phyloP scores from a whole-genome alignment of 2,329 filamentous ascomycete species.

The Colletotrichum kahawae region DNA sequence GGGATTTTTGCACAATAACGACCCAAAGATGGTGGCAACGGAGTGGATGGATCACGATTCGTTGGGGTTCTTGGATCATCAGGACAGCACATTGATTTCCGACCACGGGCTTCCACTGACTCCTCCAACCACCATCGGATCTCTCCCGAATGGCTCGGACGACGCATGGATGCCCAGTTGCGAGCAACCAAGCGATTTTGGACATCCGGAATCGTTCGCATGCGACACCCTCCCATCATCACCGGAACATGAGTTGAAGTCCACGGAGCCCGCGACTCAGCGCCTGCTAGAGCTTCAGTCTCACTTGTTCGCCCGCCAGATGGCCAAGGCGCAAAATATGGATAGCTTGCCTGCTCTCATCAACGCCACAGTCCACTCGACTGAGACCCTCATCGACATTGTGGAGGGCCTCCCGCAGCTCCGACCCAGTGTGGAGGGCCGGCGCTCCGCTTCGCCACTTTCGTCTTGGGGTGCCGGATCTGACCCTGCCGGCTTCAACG shows the following conservation, averaged over 20 bases:
- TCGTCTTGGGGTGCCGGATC: background rate
- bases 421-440: background rate
- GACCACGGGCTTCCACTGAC: constrained; percentile 1
- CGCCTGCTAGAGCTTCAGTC: constrained; percentile 8
- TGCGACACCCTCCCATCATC: background rate
- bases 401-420: background rate
- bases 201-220: background rate
- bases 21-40: background rate
- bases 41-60: constrained; percentile 10
- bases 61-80: constrained; percentile 3
- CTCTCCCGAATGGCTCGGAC: background rate
- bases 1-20: background rate
- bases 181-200: background rate
- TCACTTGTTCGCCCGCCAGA: background rate
- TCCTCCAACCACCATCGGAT: constrained; percentile 3
- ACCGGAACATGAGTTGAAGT: background rate
- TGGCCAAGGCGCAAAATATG: background rate
- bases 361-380: constrained; percentile 6
- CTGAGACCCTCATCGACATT: constrained; percentile 13
- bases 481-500: background rate
- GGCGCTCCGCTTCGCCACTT: background rate
- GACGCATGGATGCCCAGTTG: background rate
- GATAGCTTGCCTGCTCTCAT: background rate
- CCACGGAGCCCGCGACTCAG: background rate
- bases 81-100: background rate